These are phyloP conservation scores for Mycotypha africana DNA, from an alignment of 371 early-diverging fungal species.

Conservation along the genomic window DNA sequence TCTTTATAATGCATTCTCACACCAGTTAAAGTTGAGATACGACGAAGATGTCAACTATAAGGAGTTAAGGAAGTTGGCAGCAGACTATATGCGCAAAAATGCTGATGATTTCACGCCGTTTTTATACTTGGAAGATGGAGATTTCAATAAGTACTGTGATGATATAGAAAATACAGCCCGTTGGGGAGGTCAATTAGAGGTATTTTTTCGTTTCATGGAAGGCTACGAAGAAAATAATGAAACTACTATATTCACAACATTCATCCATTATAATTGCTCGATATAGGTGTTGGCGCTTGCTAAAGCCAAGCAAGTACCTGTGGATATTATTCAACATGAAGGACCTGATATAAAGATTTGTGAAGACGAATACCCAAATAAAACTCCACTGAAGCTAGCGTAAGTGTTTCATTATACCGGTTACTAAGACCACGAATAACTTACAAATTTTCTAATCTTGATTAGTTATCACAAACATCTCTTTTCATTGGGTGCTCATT, in stretches of 20 bases:
- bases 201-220: too few species aligned
- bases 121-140: slow-evolving; percentile 75
- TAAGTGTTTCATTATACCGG: slow-evolving; percentile 30
- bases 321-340: slow-evolving; percentile 76
- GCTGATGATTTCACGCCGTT: slow-evolving; percentile 89
- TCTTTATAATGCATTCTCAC: slow-evolving; percentile 82
- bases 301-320: slow-evolving; percentile 57
- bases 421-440: neutral
- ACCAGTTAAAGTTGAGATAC: slow-evolving; percentile 65
- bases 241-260: neutral
- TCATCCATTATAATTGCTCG: too few species aligned
- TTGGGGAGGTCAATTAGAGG: slow-evolving; percentile 96
- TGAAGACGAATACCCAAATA: slow-evolving; percentile 59
- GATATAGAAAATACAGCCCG: slow-evolving; percentile 75
- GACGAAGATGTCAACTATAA: slow-evolving; percentile 42
- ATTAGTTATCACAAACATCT: slow-evolving; percentile 81
- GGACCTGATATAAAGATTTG: slow-evolving; percentile 72
- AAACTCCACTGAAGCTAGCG: slow-evolving; percentile 71
- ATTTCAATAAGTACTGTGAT: slow-evolving; percentile 73
- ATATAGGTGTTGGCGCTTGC: slow-evolving; percentile 74
- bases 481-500: slow-evolving; percentile 93
- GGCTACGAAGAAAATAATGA: too few species aligned
- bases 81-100: slow-evolving; percentile 73
- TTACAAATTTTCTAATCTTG: neutral
- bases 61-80: slow-evolving; percentile 66